Percentiles rank a stretch among this genome's conserved stretches.
Conservation (phyloP, 345 rosid species). For the Mangifera indica region DNA sequence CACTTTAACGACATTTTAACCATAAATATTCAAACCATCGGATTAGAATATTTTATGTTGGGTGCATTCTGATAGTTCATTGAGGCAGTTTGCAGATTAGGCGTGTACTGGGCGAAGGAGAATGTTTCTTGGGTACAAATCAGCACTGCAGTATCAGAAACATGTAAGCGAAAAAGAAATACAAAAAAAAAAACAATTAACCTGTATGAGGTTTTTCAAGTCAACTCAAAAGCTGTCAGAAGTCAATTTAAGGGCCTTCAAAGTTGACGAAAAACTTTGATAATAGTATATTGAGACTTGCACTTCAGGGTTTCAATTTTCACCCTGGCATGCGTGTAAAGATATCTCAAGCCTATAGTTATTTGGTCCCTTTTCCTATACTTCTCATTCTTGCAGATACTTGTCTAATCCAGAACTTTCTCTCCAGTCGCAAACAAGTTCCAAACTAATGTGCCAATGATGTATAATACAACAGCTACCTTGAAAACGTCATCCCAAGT, state of each 20-base stretch:
- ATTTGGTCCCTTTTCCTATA: conserved; percentile 1
- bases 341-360: not conserved
- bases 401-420: conserved; percentile 65
- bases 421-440: conserved; percentile 91
- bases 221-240: conserved; percentile 18
- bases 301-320: conserved; percentile 1
- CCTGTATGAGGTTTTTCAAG: conserved; percentile 12
- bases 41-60: no score
- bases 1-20: no score
- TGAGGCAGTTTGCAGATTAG: not conserved
- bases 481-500: conserved; percentile 98
- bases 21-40: no score
- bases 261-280: conserved; percentile 20
- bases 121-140: conserved; percentile 10
- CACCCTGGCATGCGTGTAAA: conserved; percentile 1
- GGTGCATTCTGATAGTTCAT: no score
- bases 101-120: not conserved
- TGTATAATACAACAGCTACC: conserved; percentile 79
- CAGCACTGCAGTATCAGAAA: not conserved
- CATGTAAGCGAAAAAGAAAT: conserved; percentile 12
- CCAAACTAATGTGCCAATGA: conserved; percentile 85
- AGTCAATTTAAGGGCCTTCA: conserved; percentile 12
- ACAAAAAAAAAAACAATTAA: conserved; percentile 11
- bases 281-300: conserved; percentile 12
- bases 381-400: not conserved